Percentiles rank a stretch among this genome's conserved stretches.
These are phyloP conservation scores for Leccinum truebloodii DNA, from an alignment of 768 basidiomycete species.

Conservation along the genomic window DNA sequence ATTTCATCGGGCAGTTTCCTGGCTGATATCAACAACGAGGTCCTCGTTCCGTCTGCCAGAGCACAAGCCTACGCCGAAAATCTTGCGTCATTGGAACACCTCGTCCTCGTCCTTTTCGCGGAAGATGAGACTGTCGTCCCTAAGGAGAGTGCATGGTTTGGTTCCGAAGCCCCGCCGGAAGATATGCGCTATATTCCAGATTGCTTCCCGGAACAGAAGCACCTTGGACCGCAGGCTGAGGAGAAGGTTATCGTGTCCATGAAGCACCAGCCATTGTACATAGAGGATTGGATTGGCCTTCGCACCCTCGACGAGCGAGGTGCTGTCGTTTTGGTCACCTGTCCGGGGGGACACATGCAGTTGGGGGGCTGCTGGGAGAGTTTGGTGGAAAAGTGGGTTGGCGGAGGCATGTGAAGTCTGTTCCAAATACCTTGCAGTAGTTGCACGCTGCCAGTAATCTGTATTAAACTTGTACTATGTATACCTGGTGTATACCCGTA, in stretches of 20 bases:
- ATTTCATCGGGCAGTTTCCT: constrained; percentile 66
- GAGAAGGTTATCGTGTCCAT: constrained; percentile 60
- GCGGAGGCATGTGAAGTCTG: constrained; percentile 18
- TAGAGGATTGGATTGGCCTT: constrained; percentile 82
- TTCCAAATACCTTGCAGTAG: neutral
- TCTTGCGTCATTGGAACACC: constrained; percentile 58
- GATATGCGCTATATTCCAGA: constrained; percentile 15
- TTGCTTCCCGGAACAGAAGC: constrained; percentile 14
- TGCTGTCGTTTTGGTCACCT: constrained; percentile 57
- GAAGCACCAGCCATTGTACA: constrained; percentile 70
- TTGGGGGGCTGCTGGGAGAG: constrained; percentile 62
- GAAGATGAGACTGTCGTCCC: constrained; percentile 79
- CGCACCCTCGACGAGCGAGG: constrained; percentile 67
- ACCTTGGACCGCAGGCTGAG: constrained; percentile 4
- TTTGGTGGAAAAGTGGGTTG: constrained; percentile 46
- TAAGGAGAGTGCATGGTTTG: constrained; percentile 87
- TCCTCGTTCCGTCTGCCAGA: constrained; percentile 39
- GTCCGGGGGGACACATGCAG: constrained; percentile 78
- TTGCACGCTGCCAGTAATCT: too few relatives aligned
- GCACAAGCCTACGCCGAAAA: constrained; percentile 64
- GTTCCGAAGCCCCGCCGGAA: constrained; percentile 54
- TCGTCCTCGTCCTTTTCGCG: constrained; percentile 74
- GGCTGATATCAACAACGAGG: constrained; percentile 78
- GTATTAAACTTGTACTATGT: neutral
- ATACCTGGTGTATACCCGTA: too few relatives aligned